These are phyloP conservation scores for Pythium dissotocum DNA, from an alignment of 352 stramenopile genomes.

Conservation along the genomic window DNA sequence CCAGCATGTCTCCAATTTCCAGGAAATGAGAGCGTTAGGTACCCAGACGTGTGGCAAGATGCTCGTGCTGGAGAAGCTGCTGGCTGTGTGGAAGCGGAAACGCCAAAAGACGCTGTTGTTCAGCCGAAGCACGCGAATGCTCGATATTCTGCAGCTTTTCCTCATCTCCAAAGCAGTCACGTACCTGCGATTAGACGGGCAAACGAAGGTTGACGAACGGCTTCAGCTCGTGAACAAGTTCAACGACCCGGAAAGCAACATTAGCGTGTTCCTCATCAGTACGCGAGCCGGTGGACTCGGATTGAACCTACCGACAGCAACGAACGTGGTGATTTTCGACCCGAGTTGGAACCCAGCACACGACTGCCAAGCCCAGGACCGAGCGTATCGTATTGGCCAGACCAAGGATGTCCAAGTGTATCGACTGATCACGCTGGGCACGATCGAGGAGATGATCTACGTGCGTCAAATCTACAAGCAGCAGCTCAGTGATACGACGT, in stretches of 20 bases:
- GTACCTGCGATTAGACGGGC: constrained; percentile 68
- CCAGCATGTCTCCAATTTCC: constrained; percentile 55
- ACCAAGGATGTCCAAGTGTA: constrained; percentile 87
- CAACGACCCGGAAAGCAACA: constrained; percentile 54
- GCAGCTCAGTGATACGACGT: constrained; percentile 77
- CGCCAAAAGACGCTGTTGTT: constrained; percentile 74
- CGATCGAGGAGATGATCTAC: constrained; percentile 91
- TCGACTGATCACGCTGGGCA: constrained; percentile 78
- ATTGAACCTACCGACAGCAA: constrained; percentile 76
- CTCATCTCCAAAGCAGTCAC: constrained; percentile 61
- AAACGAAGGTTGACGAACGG: constrained; percentile 75
- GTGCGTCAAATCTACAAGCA: constrained; percentile 88
- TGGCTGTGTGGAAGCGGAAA: constrained; percentile 62
- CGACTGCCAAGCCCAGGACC: constrained; percentile 82
- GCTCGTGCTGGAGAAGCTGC: constrained; percentile 72
- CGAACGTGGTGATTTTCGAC: constrained; percentile 88
- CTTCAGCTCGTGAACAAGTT: constrained; percentile 76
- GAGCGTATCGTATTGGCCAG: constrained; percentile 85
- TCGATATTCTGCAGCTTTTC: constrained; percentile 81
- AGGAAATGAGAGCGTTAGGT: constrained; percentile 56
- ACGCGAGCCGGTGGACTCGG: constrained; percentile 75
- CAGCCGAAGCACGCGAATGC: constrained; percentile 78
- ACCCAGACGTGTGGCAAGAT: constrained; percentile 83
- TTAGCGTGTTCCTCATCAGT: constrained; percentile 78
- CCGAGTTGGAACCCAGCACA: constrained; percentile 88